These are phyloP conservation scores for Globisporangium solare DNA, from an alignment of 352 stramenopile species.

Conservation along the genomic window DNA sequence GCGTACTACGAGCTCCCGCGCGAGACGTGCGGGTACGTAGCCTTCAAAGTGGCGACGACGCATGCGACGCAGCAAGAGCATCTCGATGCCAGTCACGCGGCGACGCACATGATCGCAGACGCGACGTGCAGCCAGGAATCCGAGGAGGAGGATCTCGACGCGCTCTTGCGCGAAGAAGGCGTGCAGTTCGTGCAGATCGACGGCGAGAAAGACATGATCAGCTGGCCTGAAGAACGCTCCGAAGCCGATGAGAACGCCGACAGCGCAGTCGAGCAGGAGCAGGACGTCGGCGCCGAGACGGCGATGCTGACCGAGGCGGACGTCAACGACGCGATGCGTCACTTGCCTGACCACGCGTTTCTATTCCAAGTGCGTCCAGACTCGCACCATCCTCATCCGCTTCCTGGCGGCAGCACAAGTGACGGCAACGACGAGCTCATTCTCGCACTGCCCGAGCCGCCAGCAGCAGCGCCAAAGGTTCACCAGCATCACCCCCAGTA, in stretches of 20 bases:
- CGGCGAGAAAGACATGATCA: not conserved
- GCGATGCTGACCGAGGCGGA: constrained; percentile 12
- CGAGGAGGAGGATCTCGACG: no score
- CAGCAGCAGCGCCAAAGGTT: not conserved
- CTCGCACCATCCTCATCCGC: not conserved
- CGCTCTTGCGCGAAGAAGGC: no score
- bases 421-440: constrained; percentile 20
- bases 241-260: not conserved
- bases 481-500: not conserved
- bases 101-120: no score
- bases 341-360: constrained; percentile 17
- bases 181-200: no score
- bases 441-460: constrained; percentile 25
- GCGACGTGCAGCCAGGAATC: no score
- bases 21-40: constrained; percentile 9
- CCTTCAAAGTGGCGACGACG: constrained; percentile 10
- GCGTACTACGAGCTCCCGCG: constrained; percentile 11
- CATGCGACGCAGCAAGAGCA: constrained; percentile 1
- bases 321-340: constrained; percentile 13
- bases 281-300: not conserved
- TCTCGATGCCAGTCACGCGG: not conserved
- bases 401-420: no score
- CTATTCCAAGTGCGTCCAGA: constrained; percentile 18
- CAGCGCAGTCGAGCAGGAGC: not conserved
- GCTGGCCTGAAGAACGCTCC: not conserved